Percentiles rank a stretch among this genome's conserved stretches.
Conservation (phyloP, 306 rosid genomes). For the Cicer judaicum region DNA sequence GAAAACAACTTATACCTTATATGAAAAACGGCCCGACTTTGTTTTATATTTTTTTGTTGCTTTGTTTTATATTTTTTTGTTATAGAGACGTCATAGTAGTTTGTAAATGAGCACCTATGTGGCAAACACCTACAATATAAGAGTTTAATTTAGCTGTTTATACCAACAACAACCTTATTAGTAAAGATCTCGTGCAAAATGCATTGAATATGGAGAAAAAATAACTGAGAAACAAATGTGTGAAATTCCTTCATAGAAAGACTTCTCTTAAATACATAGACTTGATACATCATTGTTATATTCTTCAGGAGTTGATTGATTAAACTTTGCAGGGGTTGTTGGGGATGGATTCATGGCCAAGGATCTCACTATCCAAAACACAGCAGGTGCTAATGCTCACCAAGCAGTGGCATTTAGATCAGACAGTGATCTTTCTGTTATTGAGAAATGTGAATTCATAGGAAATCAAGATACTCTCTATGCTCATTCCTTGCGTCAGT, state of each 20-base stretch:
- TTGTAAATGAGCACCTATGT: too few relatives aligned
- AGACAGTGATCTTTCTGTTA: constrained; percentile 76
- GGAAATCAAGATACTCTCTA: constrained; percentile 95
- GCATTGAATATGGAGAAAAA: too few relatives aligned
- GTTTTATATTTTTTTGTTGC: too few relatives aligned
- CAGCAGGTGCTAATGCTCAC: constrained; percentile 81
- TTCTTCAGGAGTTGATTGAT: constrained; percentile 1
- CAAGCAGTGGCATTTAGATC: constrained; percentile 97
- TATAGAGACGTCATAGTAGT: too few relatives aligned
- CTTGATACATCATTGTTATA: neutral
- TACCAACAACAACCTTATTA: too few relatives aligned
- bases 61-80: too few relatives aligned
- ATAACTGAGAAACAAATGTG: neutral
- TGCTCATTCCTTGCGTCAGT: constrained; percentile 78
- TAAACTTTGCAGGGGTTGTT: constrained; percentile 58
- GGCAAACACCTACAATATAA: too few relatives aligned
- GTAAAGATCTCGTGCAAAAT: too few relatives aligned
- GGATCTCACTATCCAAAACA: constrained; percentile 76
- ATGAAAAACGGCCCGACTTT: too few relatives aligned
- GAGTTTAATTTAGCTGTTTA: too few relatives aligned
- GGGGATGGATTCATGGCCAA: constrained; percentile 97
- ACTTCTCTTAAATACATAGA: neutral
- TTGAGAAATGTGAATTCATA: constrained; percentile 75
- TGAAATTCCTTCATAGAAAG: neutral
- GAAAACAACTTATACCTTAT: too few relatives aligned